These are phyloP conservation scores for Suhomyces tanzawaensis DNA, from an alignment of 805 yeast genomes.

Conservation along the genomic window DNA sequence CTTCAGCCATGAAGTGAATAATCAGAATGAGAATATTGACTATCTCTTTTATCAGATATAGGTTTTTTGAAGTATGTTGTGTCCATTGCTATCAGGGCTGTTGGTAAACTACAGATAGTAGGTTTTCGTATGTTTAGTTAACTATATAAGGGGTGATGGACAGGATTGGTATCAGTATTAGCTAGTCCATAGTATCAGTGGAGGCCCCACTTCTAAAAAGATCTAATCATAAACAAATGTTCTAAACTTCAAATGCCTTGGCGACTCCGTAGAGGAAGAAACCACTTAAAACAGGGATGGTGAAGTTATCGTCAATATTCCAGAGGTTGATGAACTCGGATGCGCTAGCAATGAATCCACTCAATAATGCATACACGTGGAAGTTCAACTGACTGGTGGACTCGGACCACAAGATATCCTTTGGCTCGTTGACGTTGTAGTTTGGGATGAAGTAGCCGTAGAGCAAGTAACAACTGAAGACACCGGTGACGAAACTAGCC, in stretches of 20 bases:
- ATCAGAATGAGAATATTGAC: no score
- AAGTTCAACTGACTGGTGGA: constrained; percentile 57
- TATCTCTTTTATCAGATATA: no score
- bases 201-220: neutral
- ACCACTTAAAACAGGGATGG: constrained; percentile 88
- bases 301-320: constrained; percentile 86
- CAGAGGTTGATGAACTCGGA: constrained; percentile 81
- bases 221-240: neutral
- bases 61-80: no score
- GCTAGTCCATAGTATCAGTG: neutral
- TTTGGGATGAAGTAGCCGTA: constrained; percentile 74
- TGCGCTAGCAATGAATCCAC: constrained; percentile 81
- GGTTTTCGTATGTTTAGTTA: neutral
- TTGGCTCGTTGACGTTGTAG: constrained; percentile 54
- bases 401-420: constrained; percentile 64
- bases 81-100: neutral
- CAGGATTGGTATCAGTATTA: constrained; percentile 1
- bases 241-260: constrained; percentile 10
- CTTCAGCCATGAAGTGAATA: no score
- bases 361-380: constrained; percentile 50
- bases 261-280: constrained; percentile 54
- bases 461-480: constrained; percentile 58
- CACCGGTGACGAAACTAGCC: constrained; percentile 81
- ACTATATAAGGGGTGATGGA: neutral
- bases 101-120: no score